These are phyloP conservation scores for Berberis vulgaris DNA, from an alignment of 164 flowering plant species.

Conservation along the genomic window DNA sequence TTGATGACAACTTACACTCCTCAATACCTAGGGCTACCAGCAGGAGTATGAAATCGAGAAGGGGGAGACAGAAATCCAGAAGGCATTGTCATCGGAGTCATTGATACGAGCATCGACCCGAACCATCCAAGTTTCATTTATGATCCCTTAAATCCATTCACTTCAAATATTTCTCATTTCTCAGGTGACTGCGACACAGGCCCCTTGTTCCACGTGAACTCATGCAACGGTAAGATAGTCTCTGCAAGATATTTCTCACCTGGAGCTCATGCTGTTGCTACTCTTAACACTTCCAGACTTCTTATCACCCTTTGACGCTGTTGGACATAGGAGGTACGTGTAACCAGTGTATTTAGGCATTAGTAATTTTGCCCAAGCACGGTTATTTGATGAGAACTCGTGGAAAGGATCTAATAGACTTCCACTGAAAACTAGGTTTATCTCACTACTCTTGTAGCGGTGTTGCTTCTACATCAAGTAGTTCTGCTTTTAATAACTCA, in stretches of 20 bases:
- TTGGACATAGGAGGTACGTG: slow-evolving; percentile 85
- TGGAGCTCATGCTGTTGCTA: slow-evolving; percentile 55
- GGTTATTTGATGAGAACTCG: too few species aligned
- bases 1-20: slow-evolving; percentile 88
- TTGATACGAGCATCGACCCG: slow-evolving; percentile 83
- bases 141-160: slow-evolving; percentile 32
- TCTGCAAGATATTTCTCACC: slow-evolving; percentile 81
- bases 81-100: slow-evolving; percentile 76
- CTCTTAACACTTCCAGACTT: slow-evolving; percentile 58
- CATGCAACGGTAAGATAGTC: slow-evolving; percentile 88
- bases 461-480: too few species aligned
- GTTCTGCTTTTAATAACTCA: too few species aligned
- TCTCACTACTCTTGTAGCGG: too few species aligned
- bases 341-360: too few species aligned
- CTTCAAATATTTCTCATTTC: slow-evolving; percentile 31
- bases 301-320: slow-evolving; percentile 88
- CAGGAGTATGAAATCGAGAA: slow-evolving; percentile 38
- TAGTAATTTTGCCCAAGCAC: too few species aligned
- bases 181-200: slow-evolving; percentile 69
- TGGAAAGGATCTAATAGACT: too few species aligned
- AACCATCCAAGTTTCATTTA: slow-evolving; percentile 74
- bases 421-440: too few species aligned
- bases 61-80: slow-evolving; percentile 59
- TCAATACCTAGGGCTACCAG: slow-evolving; percentile 50
- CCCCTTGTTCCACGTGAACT: slow-evolving; percentile 46